Conservation (phyloP, 257 asterid species). For the Petunia secreta region DNA sequence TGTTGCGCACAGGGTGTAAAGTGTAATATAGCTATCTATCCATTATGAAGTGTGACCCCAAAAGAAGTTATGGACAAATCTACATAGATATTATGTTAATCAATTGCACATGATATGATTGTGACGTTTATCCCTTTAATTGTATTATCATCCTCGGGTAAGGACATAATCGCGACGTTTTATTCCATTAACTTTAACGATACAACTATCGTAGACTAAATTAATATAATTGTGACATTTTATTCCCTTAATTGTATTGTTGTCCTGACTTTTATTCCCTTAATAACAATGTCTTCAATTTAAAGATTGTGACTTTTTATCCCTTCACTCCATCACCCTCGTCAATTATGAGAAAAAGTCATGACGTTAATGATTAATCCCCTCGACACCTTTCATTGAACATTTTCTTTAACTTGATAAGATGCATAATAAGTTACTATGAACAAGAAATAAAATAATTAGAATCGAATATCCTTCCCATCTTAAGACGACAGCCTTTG, state of each 20-base stretch:
- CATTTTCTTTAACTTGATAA: too few relatives aligned
- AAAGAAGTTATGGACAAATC: neutral
- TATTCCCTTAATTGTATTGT: neutral
- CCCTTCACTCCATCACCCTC: too few relatives aligned
- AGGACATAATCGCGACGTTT: neutral
- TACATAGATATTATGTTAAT: neutral
- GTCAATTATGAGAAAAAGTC: too few relatives aligned
- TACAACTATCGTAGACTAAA: neutral
- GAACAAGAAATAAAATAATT: too few relatives aligned
- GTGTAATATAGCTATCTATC: neutral
- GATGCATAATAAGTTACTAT: too few relatives aligned
- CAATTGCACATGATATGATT: constrained; percentile 5
- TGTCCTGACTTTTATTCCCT: too few relatives aligned
- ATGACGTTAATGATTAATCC: too few relatives aligned
- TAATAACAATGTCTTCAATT: too few relatives aligned
- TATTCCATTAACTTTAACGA: neutral
- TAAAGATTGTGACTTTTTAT: too few relatives aligned
- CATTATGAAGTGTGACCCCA: neutral
- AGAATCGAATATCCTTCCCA: too few relatives aligned
- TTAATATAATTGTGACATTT: neutral
- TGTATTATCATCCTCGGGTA: neutral
- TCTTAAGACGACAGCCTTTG: too few relatives aligned
- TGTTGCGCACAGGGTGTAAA: neutral
- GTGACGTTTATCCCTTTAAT: neutral
- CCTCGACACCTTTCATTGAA: too few relatives aligned